phyloP scores from a whole-genome alignment of 129 eudicot species.

The Saposhnikovia divaricata region DNA sequence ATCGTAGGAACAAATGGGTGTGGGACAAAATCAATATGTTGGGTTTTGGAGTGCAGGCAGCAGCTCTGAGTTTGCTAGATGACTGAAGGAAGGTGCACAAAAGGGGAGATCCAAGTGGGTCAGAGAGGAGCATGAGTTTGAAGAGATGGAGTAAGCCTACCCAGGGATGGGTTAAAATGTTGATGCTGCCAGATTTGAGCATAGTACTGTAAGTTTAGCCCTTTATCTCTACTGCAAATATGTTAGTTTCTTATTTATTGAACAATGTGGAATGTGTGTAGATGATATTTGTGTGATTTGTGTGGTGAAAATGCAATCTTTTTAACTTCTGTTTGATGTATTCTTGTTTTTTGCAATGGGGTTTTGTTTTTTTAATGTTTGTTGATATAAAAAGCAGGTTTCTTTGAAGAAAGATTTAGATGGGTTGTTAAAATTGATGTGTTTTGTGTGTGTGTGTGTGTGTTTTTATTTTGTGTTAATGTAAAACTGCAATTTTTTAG shows the following conservation, averaged over 20 bases:
- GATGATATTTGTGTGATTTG: neutral
- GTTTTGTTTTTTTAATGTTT: neutral
- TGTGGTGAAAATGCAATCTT: neutral
- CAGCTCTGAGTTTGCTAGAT: too few species aligned
- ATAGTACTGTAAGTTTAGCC: constrained; percentile 36
- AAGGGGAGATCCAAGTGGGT: too few species aligned
- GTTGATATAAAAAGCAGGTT: neutral
- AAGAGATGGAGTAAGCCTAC: too few species aligned
- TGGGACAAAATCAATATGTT: too few species aligned
- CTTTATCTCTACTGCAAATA: neutral
- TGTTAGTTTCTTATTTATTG: neutral
- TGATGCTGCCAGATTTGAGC: too few species aligned
- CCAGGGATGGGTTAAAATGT: too few species aligned
- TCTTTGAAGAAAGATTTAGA: neutral
- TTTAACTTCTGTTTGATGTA: neutral
- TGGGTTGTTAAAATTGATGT: neutral
- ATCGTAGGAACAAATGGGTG: too few species aligned
- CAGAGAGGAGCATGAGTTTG: too few species aligned
- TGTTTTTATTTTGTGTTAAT: constrained; percentile 16
- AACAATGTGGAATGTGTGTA: neutral
- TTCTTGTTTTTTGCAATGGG: neutral
- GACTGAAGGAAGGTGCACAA: too few species aligned
- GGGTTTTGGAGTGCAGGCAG: too few species aligned
- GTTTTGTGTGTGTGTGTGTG: neutral
- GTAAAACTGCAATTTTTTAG: neutral